Base-by-base conservation (phyloP, 2,329 filamentous ascomycete species). In the Hypoxylon rubiginosum region DNA sequence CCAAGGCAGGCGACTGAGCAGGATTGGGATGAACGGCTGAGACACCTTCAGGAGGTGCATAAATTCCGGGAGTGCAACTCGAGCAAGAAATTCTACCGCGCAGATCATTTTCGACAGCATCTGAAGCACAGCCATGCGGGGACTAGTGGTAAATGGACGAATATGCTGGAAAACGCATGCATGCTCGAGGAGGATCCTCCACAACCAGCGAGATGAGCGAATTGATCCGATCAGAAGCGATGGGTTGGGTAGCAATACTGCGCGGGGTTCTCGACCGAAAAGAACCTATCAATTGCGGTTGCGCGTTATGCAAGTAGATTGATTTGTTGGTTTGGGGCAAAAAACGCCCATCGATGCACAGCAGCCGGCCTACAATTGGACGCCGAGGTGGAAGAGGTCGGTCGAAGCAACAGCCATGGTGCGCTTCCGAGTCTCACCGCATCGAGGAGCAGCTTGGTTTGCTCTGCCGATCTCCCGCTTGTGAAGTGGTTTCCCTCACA, bases 21-120 rank as follows among this genome's bases (percentile, higher is more conserved):
- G 57, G 92, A 98, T 76, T 97, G 94, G 94, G 92, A 97, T 56
- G 85, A 89, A 66, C 90, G 96, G 62, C 89, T 94, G 58, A 91
- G 92, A 61, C 96, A 99, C 82, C 83, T 99, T 58, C 94, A 94
- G 75, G 91, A 92, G 73, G 88, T 94, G 69, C 96, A 99, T 83
- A 99, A 99, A 78, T 99, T 97, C 78, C 90, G 94, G 68, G 96
- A 98, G 81, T 99, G 96, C 86, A 99, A 99, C 79, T 94, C 96
- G 75, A 92, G 92, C 72, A 99, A 99, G 84, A 98, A 98, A 79
- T 99, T 99, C 79, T 99, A 92, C 82, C 89, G 96, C 39, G 96
- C 96, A 34, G 96, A 99, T 79, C 96, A 99, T 79, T 99, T 99
- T 84, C 90, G 96, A 64, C 96, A 99, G 80, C 96, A 99, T 80